A percentile compares a stretch with the other conserved stretches of the same genome.
phyloP scores from a whole-genome alignment of 208 protist genomes.

The Trypanosoma theileri region DNA sequence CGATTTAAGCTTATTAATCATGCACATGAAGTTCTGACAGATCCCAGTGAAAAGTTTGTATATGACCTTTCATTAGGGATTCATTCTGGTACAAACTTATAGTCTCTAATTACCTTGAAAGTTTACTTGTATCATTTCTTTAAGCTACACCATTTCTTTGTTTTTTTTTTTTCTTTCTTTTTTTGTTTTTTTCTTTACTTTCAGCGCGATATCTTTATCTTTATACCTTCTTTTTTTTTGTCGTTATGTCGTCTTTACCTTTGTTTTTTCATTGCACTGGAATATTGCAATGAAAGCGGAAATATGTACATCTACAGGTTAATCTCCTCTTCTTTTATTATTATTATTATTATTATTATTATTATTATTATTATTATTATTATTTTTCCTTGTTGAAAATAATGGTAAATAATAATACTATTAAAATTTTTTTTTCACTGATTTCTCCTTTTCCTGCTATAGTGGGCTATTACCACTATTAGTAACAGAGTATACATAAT shows the following conservation, averaged over 20 bases:
- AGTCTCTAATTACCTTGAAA: neutral
- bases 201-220: neutral
- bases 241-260: no score
- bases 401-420: no score
- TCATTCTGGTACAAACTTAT: neutral
- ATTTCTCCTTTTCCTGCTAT: no score
- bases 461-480: no score
- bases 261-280: neutral
- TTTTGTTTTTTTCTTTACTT: neutral
- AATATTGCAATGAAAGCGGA: neutral
- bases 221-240: neutral
- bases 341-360: slow-evolving; percentile 1
- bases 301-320: neutral
- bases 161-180: slow-evolving; percentile 2
- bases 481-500: no score
- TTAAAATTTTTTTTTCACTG: slow-evolving; percentile 18
- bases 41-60: slow-evolving; percentile 84
- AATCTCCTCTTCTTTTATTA: neutral
- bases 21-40: slow-evolving; percentile 94
- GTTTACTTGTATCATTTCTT: slow-evolving; percentile 6
- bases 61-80: slow-evolving; percentile 89
- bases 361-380: neutral
- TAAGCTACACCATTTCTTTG: neutral
- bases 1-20: slow-evolving; percentile 94
- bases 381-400: neutral